Conservation (phyloP, 2,329 filamentous ascomycete species). For the Bimuria novae-zelandiae region DNA sequence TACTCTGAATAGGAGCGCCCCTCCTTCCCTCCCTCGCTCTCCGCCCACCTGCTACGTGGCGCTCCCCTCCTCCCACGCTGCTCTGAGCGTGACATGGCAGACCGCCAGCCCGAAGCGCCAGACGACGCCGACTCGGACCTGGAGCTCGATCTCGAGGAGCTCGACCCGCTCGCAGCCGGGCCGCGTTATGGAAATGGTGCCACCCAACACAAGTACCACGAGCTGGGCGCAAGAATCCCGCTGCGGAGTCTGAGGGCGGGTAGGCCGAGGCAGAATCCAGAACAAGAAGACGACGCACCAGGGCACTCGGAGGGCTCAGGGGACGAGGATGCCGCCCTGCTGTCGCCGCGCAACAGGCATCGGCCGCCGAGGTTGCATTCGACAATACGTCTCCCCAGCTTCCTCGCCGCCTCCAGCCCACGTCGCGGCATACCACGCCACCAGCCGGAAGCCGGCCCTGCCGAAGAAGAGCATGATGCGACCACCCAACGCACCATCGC, state of each 20-base stretch:
- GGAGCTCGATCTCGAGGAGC: conserved; percentile 77
- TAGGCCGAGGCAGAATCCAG: conserved; percentile 53
- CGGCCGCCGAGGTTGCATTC: conserved; percentile 54
- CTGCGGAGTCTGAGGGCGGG: conserved; percentile 64
- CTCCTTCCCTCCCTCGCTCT: no score
- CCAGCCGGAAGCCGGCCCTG: conserved; percentile 46
- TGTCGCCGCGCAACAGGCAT: conserved; percentile 52
- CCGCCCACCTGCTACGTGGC: no score
- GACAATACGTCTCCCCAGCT: conserved; percentile 67
- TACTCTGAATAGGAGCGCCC: no score
- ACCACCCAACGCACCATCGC: conserved; percentile 74
- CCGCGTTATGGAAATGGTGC: no score
- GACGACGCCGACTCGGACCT: conserved; percentile 71
- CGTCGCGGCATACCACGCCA: conserved; percentile 29
- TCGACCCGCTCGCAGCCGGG: conserved; percentile 62
- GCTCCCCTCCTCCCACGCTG: no score
- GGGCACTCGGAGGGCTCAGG: conserved; percentile 64
- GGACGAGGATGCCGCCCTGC: conserved; percentile 76
- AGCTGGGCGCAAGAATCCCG: conserved; percentile 65
- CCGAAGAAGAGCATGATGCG: conserved; percentile 57
- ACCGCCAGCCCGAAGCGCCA: conserved; percentile 62
- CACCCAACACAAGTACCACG: no score
- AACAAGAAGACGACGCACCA: conserved; percentile 67
- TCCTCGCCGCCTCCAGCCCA: conserved; percentile 54
- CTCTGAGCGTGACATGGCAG: conserved; percentile 52